These are phyloP conservation scores for Aureobasidium namibiae DNA, from an alignment of 2,329 filamentous ascomycete genomes.

Conservation along the genomic window DNA sequence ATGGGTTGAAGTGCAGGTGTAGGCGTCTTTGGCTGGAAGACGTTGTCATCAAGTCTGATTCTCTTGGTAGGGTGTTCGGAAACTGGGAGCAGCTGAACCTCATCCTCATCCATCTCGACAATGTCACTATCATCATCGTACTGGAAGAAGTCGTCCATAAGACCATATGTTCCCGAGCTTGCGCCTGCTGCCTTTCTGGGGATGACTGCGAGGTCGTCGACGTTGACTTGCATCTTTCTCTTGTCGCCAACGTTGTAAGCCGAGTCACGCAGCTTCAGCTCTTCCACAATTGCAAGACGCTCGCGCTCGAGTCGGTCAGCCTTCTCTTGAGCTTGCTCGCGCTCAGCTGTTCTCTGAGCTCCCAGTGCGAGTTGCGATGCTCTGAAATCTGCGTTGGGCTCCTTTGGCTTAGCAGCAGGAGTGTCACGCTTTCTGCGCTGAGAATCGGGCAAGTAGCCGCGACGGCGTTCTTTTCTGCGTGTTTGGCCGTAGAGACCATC, in stretches of 20 bases:
- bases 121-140: constrained; percentile 12
- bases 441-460: neutral
- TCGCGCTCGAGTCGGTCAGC: constrained; percentile 10
- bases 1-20: neutral
- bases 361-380: neutral
- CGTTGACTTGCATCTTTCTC: constrained; percentile 13
- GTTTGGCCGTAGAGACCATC: neutral
- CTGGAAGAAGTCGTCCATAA: constrained; percentile 16
- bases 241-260: constrained; percentile 13
- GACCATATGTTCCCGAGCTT: constrained; percentile 14
- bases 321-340: constrained; percentile 10
- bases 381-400: constrained; percentile 11
- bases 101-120: constrained; percentile 11
- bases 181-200: constrained; percentile 14
- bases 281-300: neutral
- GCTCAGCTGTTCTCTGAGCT: neutral
- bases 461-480: neutral
- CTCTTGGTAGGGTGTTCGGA: constrained; percentile 14
- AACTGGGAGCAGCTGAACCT: constrained; percentile 5
- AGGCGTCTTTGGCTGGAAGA: constrained; percentile 15
- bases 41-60: constrained; percentile 14
- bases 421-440: neutral
- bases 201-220: constrained; percentile 17
- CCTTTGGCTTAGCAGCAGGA: constrained; percentile 9
- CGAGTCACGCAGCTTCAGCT: neutral